A percentile compares a stretch with the other conserved stretches of the same genome.
Conservation (phyloP, 163 green algal genomes). For the Chloroidium sp. region DNA sequence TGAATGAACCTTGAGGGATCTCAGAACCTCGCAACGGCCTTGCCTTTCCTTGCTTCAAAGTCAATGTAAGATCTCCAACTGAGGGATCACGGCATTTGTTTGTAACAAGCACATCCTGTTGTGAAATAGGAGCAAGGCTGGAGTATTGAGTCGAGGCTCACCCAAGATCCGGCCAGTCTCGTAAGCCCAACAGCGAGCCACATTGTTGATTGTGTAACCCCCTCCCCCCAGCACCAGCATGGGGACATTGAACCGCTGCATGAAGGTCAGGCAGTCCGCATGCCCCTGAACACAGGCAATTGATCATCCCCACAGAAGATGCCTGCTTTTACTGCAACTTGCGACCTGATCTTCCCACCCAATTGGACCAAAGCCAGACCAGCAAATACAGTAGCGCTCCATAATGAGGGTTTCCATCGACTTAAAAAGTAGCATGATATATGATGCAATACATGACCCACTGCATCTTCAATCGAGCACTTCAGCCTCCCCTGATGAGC, state of each 20-base stretch:
- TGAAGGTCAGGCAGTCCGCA: conserved; percentile 64
- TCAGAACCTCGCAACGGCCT: background rate
- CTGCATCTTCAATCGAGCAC: too few relatives aligned
- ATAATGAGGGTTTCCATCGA: too few relatives aligned
- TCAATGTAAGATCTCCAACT: background rate
- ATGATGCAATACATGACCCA: too few relatives aligned
- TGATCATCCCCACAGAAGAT: too few relatives aligned
- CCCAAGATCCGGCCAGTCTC: conserved; percentile 75
- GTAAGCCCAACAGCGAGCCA: conserved; percentile 91
- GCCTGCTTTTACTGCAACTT: too few relatives aligned
- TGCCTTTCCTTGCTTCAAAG: background rate
- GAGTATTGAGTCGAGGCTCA: conserved; percentile 1
- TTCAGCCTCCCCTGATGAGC: too few relatives aligned
- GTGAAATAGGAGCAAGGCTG: conserved; percentile 1
- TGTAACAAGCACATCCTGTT: conserved; percentile 3
- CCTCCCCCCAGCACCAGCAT: conserved; percentile 78
- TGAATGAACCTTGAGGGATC: background rate
- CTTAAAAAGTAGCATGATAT: too few relatives aligned
- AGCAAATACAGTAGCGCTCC: too few relatives aligned
- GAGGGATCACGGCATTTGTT: background rate
- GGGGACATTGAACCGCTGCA: conserved; percentile 63
- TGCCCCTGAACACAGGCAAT: conserved; percentile 35
- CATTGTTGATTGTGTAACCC: conserved; percentile 97
- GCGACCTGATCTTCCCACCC: too few relatives aligned
- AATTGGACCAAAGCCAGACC: too few relatives aligned